These are phyloP conservation scores for Incumbomyces lentus DNA, from an alignment of 2,329 filamentous ascomycete species.

Conservation along the genomic window DNA sequence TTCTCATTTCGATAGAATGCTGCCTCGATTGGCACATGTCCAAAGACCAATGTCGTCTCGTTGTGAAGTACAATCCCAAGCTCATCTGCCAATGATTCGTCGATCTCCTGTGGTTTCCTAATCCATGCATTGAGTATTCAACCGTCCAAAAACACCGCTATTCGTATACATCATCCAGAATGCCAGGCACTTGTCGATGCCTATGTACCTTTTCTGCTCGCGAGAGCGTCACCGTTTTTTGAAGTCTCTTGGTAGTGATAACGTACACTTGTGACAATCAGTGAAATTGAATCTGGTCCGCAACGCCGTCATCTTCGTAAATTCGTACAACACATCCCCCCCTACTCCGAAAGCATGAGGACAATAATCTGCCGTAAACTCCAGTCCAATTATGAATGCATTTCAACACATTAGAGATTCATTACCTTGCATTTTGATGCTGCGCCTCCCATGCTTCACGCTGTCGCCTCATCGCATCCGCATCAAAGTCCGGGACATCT, in stretches of 20 bases:
- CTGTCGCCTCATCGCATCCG: constrained; percentile 38
- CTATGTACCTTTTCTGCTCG: constrained; percentile 4
- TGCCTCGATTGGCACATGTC: background rate
- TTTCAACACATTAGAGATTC: constrained; percentile 8
- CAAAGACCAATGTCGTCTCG: background rate
- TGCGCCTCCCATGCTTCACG: constrained; percentile 40
- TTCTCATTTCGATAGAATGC: background rate
- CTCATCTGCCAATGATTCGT: background rate
- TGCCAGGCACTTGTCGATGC: background rate
- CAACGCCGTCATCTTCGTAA: constrained; percentile 3
- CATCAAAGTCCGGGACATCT: constrained; percentile 34
- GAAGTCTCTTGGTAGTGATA: background rate
- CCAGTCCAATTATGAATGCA: constrained; percentile 2
- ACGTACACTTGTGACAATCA: background rate
- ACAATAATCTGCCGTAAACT: background rate
- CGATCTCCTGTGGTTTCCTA: background rate
- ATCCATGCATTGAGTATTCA: background rate
- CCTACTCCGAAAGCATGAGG: background rate
- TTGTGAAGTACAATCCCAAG: background rate
- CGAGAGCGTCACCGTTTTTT: constrained; percentile 1
- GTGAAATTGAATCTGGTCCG: background rate
- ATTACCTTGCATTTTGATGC: constrained; percentile 16
- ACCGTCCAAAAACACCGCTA: background rate
- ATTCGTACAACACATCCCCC: constrained; percentile 7
- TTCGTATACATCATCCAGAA: background rate